phyloP scores from a whole-genome alignment of 1,139 yeast genomes.

The Geotrichum europaeum region DNA sequence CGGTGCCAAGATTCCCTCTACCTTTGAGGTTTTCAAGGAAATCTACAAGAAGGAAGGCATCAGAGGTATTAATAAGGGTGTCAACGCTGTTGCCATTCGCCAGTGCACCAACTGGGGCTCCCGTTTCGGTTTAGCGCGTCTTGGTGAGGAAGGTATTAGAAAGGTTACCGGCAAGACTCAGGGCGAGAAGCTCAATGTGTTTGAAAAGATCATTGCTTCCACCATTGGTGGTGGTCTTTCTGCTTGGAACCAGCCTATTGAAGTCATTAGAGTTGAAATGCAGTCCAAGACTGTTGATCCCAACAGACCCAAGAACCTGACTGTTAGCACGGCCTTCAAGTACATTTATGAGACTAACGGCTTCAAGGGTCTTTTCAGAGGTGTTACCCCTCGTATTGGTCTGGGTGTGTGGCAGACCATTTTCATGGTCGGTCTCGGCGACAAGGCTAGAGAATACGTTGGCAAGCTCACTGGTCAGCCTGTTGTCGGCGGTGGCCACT shows the following conservation, averaged over 20 bases:
- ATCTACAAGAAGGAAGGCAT: slow-evolving; percentile 83
- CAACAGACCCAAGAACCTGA: slow-evolving; percentile 86
- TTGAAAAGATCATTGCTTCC: slow-evolving; percentile 77
- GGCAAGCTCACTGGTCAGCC: slow-evolving; percentile 52
- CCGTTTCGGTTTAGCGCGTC: slow-evolving; percentile 84
- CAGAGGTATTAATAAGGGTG: slow-evolving; percentile 93
- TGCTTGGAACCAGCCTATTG: slow-evolving; percentile 99
- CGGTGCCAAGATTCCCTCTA: slow-evolving; percentile 65
- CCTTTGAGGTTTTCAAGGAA: slow-evolving; percentile 80
- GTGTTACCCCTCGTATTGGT: slow-evolving; percentile 95
- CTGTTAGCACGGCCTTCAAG: slow-evolving; percentile 69
- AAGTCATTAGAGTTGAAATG: slow-evolving; percentile 96
- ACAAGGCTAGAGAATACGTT: slow-evolving; percentile 68
- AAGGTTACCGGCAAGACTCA: slow-evolving; percentile 57
- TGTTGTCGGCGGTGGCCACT: slow-evolving; percentile 12
- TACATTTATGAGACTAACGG: slow-evolving; percentile 83
- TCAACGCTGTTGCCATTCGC: slow-evolving; percentile 97
- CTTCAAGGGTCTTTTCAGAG: slow-evolving; percentile 84
- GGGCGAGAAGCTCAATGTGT: slow-evolving; percentile 49
- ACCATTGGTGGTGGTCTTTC: slow-evolving; percentile 94
- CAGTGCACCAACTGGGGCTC: slow-evolving; percentile 99
- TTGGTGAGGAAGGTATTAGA: slow-evolving; percentile 83
- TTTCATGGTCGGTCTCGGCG: slow-evolving; percentile 99
- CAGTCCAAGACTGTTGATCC: slow-evolving; percentile 91
- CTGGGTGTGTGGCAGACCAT: slow-evolving; percentile 98